Evolutionary conservation across 805 yeast genomes (phyloP), one percentile per base, ranked within the genome.

Genomic region (Candida qinlingensis): DNA sequence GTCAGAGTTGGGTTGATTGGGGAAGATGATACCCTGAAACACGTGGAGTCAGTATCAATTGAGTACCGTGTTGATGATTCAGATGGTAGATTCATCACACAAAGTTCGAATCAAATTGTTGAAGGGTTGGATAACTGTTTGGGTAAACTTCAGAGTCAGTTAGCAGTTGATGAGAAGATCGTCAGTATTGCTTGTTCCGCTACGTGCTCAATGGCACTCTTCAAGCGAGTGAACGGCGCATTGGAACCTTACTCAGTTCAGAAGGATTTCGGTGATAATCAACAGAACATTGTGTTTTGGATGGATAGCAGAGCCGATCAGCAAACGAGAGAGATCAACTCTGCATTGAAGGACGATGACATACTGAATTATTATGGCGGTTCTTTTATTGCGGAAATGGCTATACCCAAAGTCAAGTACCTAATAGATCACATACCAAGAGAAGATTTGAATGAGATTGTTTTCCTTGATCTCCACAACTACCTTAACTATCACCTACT

Each of bases 141-240:
- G 5, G 41, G 47, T 4, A 44, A 44, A 26, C 44, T 56, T 31
- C 29, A 38, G n/a, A 40, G 41, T 1, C 8, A 9, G 3, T 8
- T 30, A 3, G 7, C 7, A 1, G 26, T 1, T 1, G 42, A 27
- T 1, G 19, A 50, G 44, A 25, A 46, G 10, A 46, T 63, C 37
- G 41, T 36, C 12, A 65, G 70, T 1, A 59, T 72, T 31, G 70
- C 73, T 6, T 69, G 76, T 6, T 72, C 79, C 2, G 84, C 85
- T 4, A 80, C 86, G 1, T 80, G 86, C 51, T 80, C 85, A 0
- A 64, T 79, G 69, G 84, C 76, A 9, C 77, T 79, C 1, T 61
- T 69, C 56, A 54, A 57, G 31, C 48, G 54, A 2, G 41, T 11
- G 3, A 37, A 37, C 1, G 46, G 45, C 1, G 51, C 49, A 3